Percentiles rank a stretch among this genome's conserved stretches.
Conservation (phyloP, 495 filamentous ascomycete species). For the Xylaria nigripes region DNA sequence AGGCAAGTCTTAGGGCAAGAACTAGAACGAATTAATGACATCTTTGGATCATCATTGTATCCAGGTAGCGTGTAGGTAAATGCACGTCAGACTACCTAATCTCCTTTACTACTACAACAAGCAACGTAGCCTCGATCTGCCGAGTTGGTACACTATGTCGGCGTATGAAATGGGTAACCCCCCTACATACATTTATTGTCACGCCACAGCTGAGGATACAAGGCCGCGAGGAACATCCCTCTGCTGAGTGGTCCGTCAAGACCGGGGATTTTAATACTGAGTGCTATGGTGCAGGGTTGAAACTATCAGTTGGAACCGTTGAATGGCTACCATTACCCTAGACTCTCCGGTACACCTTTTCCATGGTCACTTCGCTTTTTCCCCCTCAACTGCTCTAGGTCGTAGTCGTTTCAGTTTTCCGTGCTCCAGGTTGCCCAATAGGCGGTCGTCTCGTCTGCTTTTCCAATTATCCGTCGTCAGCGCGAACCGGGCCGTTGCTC, state of each 20-base stretch:
- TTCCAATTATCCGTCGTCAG: not conserved
- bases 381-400: not conserved
- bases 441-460: not conserved
- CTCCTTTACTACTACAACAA: too few species aligned
- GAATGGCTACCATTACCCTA: conserved; percentile 7
- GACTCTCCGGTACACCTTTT: not conserved
- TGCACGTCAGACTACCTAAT: not conserved
- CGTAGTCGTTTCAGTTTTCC: conserved; percentile 7
- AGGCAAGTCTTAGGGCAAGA: too few species aligned
- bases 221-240: conserved; percentile 17
- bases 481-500: conserved; percentile 2
- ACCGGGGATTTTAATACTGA: not conserved
- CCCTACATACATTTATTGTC: conserved; percentile 7
- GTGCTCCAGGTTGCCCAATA: not conserved
- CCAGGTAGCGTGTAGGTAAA: not conserved
- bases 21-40: not conserved
- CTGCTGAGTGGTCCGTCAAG: conserved; percentile 3
- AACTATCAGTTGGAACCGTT: not conserved
- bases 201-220: conserved; percentile 39
- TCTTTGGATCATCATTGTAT: not conserved
- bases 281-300: not conserved
- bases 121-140: conserved; percentile 1
- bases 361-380: not conserved
- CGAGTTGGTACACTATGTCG: not conserved
- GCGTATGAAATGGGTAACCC: not conserved